These are phyloP conservation scores for Coemansia umbellata DNA, from an alignment of 192 early-diverging fungal species.

Conservation along the genomic window DNA sequence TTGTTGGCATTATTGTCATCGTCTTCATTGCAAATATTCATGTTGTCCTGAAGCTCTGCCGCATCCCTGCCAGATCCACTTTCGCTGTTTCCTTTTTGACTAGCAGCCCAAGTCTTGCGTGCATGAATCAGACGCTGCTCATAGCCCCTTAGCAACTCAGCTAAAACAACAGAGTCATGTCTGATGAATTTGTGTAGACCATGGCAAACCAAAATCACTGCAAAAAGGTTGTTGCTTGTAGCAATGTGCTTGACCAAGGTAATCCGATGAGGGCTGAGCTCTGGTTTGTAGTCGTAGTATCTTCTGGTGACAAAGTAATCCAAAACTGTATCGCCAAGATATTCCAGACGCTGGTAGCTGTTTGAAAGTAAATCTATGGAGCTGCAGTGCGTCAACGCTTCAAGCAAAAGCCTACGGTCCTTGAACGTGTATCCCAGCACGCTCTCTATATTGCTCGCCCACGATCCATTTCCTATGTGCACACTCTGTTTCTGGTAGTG, in stretches of 20 bases:
- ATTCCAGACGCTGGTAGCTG: constrained; percentile 91
- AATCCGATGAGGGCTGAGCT: constrained; percentile 70
- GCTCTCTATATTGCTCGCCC: constrained; percentile 13
- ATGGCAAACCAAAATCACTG: constrained; percentile 59
- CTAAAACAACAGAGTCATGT: constrained; percentile 58
- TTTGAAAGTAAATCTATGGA: constrained; percentile 50
- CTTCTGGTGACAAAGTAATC: constrained; percentile 76
- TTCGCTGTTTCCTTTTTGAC: neutral
- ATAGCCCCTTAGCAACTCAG: constrained; percentile 58
- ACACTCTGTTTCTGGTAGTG: neutral
- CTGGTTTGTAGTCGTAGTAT: constrained; percentile 64
- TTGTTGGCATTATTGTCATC: neutral
- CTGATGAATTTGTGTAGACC: constrained; percentile 66
- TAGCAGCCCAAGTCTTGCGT: constrained; percentile 17
- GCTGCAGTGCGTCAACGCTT: constrained; percentile 88
- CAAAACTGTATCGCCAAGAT: constrained; percentile 76
- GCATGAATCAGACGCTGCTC: constrained; percentile 45
- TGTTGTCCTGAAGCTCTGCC: neutral
- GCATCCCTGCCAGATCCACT: no score
- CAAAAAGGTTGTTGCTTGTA: constrained; percentile 84
- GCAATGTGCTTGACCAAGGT: constrained; percentile 81
- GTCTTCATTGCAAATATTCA: neutral
- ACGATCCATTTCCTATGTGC: neutral
- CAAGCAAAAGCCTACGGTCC: constrained; percentile 58
- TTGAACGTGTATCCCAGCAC: constrained; percentile 64